A percentile compares a stretch with the other conserved stretches of the same genome.
These are phyloP conservation scores for Pogostemon cablin DNA, from an alignment of 257 asterid species.

Conservation along the genomic window DNA sequence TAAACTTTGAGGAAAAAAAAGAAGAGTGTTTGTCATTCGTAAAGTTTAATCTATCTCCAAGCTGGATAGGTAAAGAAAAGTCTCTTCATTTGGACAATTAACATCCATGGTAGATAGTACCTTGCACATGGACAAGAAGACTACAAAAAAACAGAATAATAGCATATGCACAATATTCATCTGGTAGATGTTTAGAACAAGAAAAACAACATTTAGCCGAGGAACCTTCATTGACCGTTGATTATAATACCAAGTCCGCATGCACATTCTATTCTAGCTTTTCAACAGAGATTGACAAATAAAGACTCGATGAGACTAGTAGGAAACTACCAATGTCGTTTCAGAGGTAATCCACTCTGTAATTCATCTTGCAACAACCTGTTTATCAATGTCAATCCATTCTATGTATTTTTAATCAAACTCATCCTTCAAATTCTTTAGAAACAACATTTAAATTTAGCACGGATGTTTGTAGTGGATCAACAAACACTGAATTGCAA, in stretches of 20 bases:
- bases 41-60: slow-evolving; percentile 18
- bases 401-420: too few species aligned
- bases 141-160: neutral
- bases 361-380: too few species aligned
- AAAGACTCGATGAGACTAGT: neutral
- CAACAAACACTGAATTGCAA: too few species aligned
- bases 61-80: slow-evolving; percentile 29
- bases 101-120: neutral
- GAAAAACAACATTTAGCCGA: neutral
- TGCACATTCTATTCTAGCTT: neutral
- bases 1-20: neutral
- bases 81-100: slow-evolving; percentile 17
- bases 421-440: slow-evolving; percentile 66
- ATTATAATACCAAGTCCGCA: too few species aligned
- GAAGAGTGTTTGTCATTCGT: neutral
- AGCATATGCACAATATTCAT: too few species aligned
- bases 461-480: too few species aligned
- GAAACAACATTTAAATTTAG: slow-evolving; percentile 68
- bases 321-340: slow-evolving; percentile 12
- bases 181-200: neutral
- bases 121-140: slow-evolving; percentile 20
- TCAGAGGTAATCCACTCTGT: slow-evolving; percentile 54
- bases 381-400: too few species aligned
- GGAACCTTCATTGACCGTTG: too few species aligned
- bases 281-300: neutral